A percentile compares a stretch with the other conserved stretches of the same genome.
phyloP scores from a whole-genome alignment of 108 stramenopile genomes.

The Conticribra weissflogii region DNA sequence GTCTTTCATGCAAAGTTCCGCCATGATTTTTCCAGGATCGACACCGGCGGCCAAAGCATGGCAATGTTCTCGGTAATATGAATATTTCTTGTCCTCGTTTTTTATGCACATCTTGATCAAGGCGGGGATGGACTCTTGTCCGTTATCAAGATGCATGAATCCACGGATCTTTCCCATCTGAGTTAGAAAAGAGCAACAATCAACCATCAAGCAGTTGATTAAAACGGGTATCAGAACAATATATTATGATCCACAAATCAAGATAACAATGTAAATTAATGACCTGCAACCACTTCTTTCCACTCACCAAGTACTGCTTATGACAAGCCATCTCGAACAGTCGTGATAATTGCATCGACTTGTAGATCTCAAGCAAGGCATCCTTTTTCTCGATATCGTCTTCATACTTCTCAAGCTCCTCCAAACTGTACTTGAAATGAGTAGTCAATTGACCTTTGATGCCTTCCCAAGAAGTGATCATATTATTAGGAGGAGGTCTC shows the following conservation, averaged over 20 bases:
- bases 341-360: conserved; percentile 28
- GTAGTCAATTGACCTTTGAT: conserved; percentile 24
- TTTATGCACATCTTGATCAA: conserved; percentile 51
- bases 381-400: conserved; percentile 44
- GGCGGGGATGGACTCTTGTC: conserved; percentile 70
- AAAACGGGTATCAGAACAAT: background rate
- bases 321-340: conserved; percentile 37
- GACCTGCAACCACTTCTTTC: too few relatives aligned
- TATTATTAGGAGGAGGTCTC: conserved; percentile 29
- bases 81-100: conserved; percentile 61
- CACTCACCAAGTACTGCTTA: conserved; percentile 29
- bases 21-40: conserved; percentile 57
- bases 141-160: conserved; percentile 78
- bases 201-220: background rate
- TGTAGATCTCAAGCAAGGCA: conserved; percentile 25
- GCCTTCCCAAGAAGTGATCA: conserved; percentile 34
- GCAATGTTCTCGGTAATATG: conserved; percentile 72
- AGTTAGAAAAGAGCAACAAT: too few relatives aligned
- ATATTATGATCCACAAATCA: conserved; percentile 2
- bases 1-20: conserved; percentile 68
- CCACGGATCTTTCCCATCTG: conserved; percentile 44
- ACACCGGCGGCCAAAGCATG: conserved; percentile 69
- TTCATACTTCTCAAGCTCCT: conserved; percentile 60
- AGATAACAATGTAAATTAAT: too few relatives aligned
- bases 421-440: conserved; percentile 15